Percentiles rank a stretch among this genome's conserved stretches.
Conservation (phyloP, 2,329 filamentous ascomycete species). For the Fusarium coicis region DNA sequence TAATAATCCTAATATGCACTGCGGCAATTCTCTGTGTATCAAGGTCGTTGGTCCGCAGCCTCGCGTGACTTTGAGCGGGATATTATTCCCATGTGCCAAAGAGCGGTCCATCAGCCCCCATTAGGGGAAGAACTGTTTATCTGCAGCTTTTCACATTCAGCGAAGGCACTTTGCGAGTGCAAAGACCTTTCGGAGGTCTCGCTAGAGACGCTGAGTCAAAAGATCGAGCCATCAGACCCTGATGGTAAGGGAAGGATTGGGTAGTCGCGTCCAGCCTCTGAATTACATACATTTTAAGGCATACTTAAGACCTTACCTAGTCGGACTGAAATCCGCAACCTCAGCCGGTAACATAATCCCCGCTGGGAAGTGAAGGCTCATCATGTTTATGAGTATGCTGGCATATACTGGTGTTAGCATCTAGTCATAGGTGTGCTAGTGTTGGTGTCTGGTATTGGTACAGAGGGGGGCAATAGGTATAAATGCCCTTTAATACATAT, state of each 20-base stretch:
- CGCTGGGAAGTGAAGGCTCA: not conserved
- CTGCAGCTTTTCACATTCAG: not conserved
- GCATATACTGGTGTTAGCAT: not conserved
- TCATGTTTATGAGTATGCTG: not conserved
- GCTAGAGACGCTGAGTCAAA: not conserved
- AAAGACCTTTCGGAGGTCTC: not conserved
- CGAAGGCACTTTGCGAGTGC: not conserved
- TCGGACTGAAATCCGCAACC: not conserved
- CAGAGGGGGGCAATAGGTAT: too few species aligned
- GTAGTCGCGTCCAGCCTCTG: not conserved
- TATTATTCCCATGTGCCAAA: not conserved
- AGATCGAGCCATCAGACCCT: not conserved
- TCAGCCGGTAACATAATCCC: not conserved
- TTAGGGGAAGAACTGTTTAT: not conserved
- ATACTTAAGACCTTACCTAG: not conserved
- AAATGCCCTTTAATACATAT: too few species aligned
- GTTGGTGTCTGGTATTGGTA: too few species aligned
- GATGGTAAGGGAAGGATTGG: not conserved
- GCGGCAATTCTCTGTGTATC: not conserved
- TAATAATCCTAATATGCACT: not conserved
- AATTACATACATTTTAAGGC: not conserved
- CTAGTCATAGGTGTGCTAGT: too few species aligned
- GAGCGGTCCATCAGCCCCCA: not conserved
- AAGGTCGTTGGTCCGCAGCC: not conserved
- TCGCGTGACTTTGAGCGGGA: not conserved